Evolutionary conservation across 306 rosid genomes (phyloP).

Genomic region (Gleditsia sinensis): DNA sequence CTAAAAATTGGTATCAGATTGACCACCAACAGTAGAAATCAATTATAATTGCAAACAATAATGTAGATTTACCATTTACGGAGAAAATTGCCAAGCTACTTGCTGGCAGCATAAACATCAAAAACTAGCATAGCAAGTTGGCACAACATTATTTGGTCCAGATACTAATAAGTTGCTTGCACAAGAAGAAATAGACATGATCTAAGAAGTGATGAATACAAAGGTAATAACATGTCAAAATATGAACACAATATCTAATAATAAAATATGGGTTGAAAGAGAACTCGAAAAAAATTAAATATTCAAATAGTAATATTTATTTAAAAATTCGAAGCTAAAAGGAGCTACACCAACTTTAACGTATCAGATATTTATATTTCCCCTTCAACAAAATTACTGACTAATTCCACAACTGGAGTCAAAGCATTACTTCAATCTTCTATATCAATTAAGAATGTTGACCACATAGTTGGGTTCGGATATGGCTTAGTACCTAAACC

Average conservation of each 20-base stretch:
- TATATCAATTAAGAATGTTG: slow-evolving; percentile 27
- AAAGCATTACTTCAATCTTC: slow-evolving; percentile 13
- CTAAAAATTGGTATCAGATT: slow-evolving; percentile 2
- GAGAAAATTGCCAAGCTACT: background rate
- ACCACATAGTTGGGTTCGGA: slow-evolving; percentile 26
- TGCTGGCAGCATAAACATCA: background rate
- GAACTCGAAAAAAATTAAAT: background rate
- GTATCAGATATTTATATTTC: background rate
- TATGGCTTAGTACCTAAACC: slow-evolving; percentile 72
- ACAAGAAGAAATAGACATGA: background rate
- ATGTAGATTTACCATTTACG: background rate
- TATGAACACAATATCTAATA: background rate
- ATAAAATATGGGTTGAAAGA: background rate
- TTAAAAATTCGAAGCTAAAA: background rate
- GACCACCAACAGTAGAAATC: slow-evolving; percentile 9
- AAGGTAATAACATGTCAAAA: background rate
- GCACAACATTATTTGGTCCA: background rate
- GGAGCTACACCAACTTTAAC: background rate
- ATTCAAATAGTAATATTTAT: background rate
- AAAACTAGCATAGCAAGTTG: background rate
- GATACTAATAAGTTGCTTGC: background rate
- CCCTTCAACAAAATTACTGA: background rate
- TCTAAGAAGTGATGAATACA: background rate
- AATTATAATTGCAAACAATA: background rate
- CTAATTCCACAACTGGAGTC: background rate